Evolutionary conservation across 345 rosid species (phyloP).

Genomic region (Erucastrum elatum): DNA sequence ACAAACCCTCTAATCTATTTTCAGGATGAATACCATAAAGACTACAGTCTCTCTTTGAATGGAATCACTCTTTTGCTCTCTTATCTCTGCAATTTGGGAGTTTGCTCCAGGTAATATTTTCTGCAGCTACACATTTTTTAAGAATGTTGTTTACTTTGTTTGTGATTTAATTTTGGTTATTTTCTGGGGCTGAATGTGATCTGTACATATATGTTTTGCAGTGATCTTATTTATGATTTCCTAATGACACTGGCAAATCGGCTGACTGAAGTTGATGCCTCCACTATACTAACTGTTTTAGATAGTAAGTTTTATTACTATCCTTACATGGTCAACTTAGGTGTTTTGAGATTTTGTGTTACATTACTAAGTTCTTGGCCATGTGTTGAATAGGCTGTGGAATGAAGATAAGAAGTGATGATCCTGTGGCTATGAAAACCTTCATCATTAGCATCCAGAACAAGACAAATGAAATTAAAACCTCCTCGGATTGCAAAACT

Average conservation of each 20-base stretch:
- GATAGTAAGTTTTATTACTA: constrained; percentile 57
- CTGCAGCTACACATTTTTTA: constrained; percentile 10
- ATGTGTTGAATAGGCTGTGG: constrained; percentile 71
- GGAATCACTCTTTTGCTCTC: constrained; percentile 81
- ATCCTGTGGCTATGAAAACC: constrained; percentile 83
- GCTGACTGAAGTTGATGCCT: constrained; percentile 72
- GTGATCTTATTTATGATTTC: constrained; percentile 89
- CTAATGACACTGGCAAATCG: constrained; percentile 68
- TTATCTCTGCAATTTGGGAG: constrained; percentile 73
- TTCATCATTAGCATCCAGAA: constrained; percentile 75
- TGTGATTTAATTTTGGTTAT: background rate
- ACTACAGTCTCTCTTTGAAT: constrained; percentile 74
- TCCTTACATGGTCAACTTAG: background rate
- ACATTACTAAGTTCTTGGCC: constrained; percentile 10
- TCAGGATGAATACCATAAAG: constrained; percentile 82
- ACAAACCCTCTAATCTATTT: background rate
- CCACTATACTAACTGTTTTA: constrained; percentile 74
- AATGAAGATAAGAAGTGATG: constrained; percentile 86
- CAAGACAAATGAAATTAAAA: constrained; percentile 71
- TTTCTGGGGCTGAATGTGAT: background rate
- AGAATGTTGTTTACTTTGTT: background rate
- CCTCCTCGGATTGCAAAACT: constrained; percentile 43
- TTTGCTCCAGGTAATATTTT: constrained; percentile 71
- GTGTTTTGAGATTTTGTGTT: constrained; percentile 4
- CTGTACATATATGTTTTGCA: constrained; percentile 40